Evolutionary conservation across 768 basidiomycete species (phyloP).

Genomic region (Suillus cothurnatus): DNA sequence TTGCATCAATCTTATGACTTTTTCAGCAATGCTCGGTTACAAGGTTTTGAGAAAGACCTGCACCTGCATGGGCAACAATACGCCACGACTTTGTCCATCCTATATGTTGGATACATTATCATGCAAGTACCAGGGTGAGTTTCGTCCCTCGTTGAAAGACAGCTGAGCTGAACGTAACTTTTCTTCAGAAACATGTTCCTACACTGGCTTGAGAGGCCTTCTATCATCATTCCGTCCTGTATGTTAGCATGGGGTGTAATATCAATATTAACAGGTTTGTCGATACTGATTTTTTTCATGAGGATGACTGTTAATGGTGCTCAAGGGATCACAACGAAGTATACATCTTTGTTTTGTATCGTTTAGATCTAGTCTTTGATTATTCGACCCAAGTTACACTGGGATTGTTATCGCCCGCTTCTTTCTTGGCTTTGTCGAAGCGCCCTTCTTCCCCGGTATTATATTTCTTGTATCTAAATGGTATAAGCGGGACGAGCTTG

Average conservation of each 20-base stretch:
- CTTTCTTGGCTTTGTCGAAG: constrained; percentile 10
- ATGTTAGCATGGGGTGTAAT: constrained; percentile 40
- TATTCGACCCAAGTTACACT: neutral
- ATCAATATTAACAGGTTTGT: constrained; percentile 38
- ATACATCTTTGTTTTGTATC: neutral
- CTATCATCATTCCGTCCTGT: constrained; percentile 26
- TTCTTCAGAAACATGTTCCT: constrained; percentile 31
- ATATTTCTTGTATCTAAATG: constrained; percentile 8
- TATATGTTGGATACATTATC: constrained; percentile 28
- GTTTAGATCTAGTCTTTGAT: neutral
- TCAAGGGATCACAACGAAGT: constrained; percentile 10
- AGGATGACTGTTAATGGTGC: neutral
- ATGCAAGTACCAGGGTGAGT: constrained; percentile 25
- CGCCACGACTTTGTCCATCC: constrained; percentile 23
- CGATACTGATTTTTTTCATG: neutral
- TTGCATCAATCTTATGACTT: neutral
- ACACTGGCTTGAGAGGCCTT: constrained; percentile 32
- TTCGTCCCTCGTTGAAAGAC: neutral
- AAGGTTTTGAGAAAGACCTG: constrained; percentile 28
- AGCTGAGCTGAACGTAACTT: neutral
- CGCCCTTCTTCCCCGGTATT: constrained; percentile 6
- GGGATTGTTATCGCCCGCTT: constrained; percentile 5
- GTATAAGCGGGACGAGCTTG: constrained; percentile 42
- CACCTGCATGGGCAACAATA: constrained; percentile 25
- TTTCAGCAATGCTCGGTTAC: constrained; percentile 19